A percentile compares a stretch with the other conserved stretches of the same genome.
These are phyloP conservation scores for Calonectria montana DNA, from an alignment of 2,329 filamentous ascomycete species.

Conservation along the genomic window DNA sequence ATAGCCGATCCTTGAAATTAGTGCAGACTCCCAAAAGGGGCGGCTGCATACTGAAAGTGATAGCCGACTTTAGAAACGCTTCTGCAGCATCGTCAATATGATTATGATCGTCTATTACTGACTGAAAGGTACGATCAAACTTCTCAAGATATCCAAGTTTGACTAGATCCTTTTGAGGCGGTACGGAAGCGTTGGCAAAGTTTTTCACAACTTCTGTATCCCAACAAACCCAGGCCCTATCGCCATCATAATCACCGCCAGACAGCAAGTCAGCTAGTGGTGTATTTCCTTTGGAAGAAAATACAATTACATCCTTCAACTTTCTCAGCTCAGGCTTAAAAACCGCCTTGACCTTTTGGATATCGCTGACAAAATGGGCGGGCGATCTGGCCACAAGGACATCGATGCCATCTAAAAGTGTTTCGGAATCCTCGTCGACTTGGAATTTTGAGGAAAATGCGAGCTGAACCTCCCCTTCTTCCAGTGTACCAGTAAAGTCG, in stretches of 20 bases:
- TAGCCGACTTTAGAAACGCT: conserved; percentile 63
- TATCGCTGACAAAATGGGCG: conserved; percentile 76
- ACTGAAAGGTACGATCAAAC: conserved; percentile 57
- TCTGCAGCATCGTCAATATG: conserved; percentile 48
- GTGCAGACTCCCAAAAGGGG: conserved; percentile 74
- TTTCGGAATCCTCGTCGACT: conserved; percentile 63
- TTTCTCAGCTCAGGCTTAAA: conserved; percentile 70
- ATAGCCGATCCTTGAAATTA: conserved; percentile 70
- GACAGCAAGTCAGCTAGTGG: conserved; percentile 78
- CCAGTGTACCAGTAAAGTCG: conserved; percentile 71
- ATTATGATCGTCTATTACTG: conserved; percentile 49
- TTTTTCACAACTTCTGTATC: conserved; percentile 72
- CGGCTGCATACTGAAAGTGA: conserved; percentile 68
- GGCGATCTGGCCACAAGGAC: conserved; percentile 77
- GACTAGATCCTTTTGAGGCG: conserved; percentile 55
- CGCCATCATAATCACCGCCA: conserved; percentile 86
- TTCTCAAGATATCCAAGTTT: conserved; percentile 60
- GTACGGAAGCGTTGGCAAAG: conserved; percentile 69
- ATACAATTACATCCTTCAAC: conserved; percentile 84
- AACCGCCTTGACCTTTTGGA: conserved; percentile 74
- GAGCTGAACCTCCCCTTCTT: conserved; percentile 75
- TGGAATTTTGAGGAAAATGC: conserved; percentile 76
- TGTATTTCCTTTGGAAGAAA: conserved; percentile 70
- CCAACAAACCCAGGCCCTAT: conserved; percentile 83
- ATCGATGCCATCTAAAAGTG: conserved; percentile 66